A percentile compares a stretch with the other conserved stretches of the same genome.
Evolutionary conservation across 371 early-diverging fungal species (phyloP).

Genomic region (Funneliformis caledonium): DNA sequence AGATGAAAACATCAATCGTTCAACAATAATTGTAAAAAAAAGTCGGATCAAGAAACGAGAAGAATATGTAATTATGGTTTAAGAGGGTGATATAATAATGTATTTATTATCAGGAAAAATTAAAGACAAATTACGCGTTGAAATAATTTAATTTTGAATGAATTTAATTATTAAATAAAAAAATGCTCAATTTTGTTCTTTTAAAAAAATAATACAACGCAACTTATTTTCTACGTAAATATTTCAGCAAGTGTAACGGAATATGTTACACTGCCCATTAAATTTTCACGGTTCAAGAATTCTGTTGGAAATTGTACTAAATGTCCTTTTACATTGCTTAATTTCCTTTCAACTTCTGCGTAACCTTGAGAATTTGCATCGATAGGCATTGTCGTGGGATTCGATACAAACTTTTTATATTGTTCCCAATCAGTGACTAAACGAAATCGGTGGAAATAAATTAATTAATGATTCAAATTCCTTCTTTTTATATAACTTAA

Average conservation of each 20-base stretch:
- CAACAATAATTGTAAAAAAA: too few relatives aligned
- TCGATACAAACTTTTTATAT: constrained; percentile 64
- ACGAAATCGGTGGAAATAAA: constrained; percentile 42
- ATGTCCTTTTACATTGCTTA: constrained; percentile 61
- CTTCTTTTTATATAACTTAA: not conserved
- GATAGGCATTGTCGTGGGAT: constrained; percentile 50
- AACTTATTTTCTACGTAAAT: constrained; percentile 51
- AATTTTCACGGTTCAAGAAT: constrained; percentile 72
- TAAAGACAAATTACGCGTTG: too few relatives aligned
- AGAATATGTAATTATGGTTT: too few relatives aligned
- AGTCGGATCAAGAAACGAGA: too few relatives aligned
- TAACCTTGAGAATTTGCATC: constrained; percentile 51
- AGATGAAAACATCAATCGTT: too few relatives aligned
- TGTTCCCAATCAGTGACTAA: constrained; percentile 61
- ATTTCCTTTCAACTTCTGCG: constrained; percentile 48
- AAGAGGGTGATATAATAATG: too few relatives aligned
- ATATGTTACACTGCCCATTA: constrained; percentile 58
- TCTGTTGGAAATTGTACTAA: constrained; percentile 77
- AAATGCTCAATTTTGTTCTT: too few relatives aligned
- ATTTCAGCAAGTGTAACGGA: constrained; percentile 58
- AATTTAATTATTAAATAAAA: too few relatives aligned
- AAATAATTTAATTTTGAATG: too few relatives aligned
- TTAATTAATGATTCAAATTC: constrained; percentile 45
- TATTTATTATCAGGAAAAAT: too few relatives aligned
- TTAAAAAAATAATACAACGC: too few relatives aligned